Evolutionary conservation across 2,329 filamentous ascomycete species (phyloP), one percentile per base, ranked within the genome.

Genomic region (Aspergillus aculeatus): DNA sequence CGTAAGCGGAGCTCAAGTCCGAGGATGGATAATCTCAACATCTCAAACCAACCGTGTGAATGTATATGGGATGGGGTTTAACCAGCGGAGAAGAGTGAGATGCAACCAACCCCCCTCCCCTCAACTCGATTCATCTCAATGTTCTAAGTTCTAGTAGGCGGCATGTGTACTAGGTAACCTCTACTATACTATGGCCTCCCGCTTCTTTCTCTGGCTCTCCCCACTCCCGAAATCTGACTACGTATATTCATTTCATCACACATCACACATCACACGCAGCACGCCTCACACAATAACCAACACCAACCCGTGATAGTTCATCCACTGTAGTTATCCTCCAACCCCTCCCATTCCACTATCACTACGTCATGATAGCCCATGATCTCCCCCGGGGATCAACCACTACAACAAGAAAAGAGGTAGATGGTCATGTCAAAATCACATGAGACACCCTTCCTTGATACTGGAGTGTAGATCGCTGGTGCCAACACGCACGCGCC

Each of bases 401-500:
- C 26, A 29, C 26, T 29, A 29, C 26, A 9, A 3, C 1, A 23
- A 23, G 4, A 5, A 1, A 23, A 23, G 23, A 23, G 23, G 23
- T 23, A 23, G 23, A 23, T 23, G 23, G 23, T 23, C 23, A 23
- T 23, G 3, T 23, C 23, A 23, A 23, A 23, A 23, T 56, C 47
- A 81, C 79, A 81, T 81, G 63, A 81, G 69, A 66, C 78, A 81
- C 47, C 78, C 79, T 58, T 81, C 78, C 70, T 80, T 80, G 63
- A 80, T 78, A 60, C 78, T 80, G 32, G 78, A 80, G 64, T 81
- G 79, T 64, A 80, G 60, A 51, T 80, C 79, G 61, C 78, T 80
- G 66, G 79, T 76, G 4, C 77, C 79, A 24, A 80, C 73, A 29
- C 75, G 67, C 50, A 77, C 68, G 7, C 74, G 73, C 54, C 68